Evolutionary conservation across 176 grass and related monocot genomes (phyloP).

Genomic region (Thalia dealbata): DNA sequence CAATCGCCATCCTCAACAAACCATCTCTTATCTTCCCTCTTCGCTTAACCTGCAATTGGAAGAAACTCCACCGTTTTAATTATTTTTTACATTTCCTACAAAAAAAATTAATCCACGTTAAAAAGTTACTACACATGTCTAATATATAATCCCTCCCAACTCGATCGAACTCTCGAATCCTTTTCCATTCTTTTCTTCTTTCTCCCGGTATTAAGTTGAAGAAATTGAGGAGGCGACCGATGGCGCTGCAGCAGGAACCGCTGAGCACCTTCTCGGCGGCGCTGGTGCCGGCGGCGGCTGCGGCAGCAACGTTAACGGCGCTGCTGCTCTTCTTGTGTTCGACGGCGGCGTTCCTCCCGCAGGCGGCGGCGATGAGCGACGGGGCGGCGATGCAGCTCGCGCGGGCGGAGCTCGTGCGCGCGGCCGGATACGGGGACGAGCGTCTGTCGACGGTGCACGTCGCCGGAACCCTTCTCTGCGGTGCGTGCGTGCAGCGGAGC

Average conservation of each 20-base stretch:
- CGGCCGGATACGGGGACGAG: constrained; percentile 23
- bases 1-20: background rate
- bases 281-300: background rate
- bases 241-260: background rate
- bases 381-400: constrained; percentile 2
- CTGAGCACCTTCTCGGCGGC: background rate
- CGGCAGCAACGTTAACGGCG: no score
- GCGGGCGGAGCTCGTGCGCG: background rate
- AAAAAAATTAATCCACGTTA: no score
- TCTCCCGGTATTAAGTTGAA: background rate
- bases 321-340: background rate
- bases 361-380: background rate
- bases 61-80: background rate
- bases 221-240: background rate
- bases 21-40: background rate
- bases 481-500: background rate
- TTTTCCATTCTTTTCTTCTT: background rate
- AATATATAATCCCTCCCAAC: no score
- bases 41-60: background rate
- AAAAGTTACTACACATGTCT: no score
- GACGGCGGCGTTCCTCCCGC: background rate
- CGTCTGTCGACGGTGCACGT: constrained; percentile 12
- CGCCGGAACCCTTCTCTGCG: constrained; percentile 15
- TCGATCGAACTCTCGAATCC: background rate
- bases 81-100: no score